A percentile compares a stretch with the other conserved stretches of the same genome.
phyloP scores from a whole-genome alignment of 495 filamentous ascomycete species.

The Aspergillus conjunctus region DNA sequence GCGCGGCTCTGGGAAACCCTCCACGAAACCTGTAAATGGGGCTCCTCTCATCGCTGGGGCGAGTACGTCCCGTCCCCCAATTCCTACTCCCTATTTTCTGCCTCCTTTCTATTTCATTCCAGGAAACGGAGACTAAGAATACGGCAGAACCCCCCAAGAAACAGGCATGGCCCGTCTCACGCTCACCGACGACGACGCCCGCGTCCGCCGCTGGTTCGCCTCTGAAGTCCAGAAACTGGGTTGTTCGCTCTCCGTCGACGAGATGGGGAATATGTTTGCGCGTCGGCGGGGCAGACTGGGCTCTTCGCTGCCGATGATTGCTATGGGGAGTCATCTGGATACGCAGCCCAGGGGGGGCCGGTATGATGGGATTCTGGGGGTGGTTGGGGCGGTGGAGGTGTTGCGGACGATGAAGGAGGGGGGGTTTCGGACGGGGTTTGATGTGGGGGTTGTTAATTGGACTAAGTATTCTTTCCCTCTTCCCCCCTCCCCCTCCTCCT shows the following conservation, averaged over 20 bases:
- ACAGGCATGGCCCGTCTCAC: conserved; percentile 65
- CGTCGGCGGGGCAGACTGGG: conserved; percentile 54
- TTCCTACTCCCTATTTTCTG: no score
- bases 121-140: no score
- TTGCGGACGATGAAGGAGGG: conserved; percentile 66
- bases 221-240: conserved; percentile 60
- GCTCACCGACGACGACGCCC: conserved; percentile 66
- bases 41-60: conserved; percentile 35
- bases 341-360: conserved; percentile 73
- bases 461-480: conserved; percentile 49
- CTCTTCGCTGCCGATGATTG: conserved; percentile 42
- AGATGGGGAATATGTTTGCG: conserved; percentile 76
- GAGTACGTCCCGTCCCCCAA: no score
- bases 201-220: conserved; percentile 71
- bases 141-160: no score
- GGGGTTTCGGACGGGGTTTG: conserved; percentile 61
- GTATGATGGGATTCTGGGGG: conserved; percentile 71
- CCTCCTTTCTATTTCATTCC: no score
- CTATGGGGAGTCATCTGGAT: conserved; percentile 52
- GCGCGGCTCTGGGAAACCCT: conserved; percentile 38
- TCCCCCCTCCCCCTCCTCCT: no score
- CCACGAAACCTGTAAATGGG: conserved; percentile 41
- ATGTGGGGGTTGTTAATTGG: conserved; percentile 73
- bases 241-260: conserved; percentile 59
- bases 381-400: conserved; percentile 69